A percentile compares a stretch with the other conserved stretches of the same genome.
These are phyloP conservation scores for Escallonia rubra DNA, from an alignment of 129 eudicot genomes.

Conservation along the genomic window DNA sequence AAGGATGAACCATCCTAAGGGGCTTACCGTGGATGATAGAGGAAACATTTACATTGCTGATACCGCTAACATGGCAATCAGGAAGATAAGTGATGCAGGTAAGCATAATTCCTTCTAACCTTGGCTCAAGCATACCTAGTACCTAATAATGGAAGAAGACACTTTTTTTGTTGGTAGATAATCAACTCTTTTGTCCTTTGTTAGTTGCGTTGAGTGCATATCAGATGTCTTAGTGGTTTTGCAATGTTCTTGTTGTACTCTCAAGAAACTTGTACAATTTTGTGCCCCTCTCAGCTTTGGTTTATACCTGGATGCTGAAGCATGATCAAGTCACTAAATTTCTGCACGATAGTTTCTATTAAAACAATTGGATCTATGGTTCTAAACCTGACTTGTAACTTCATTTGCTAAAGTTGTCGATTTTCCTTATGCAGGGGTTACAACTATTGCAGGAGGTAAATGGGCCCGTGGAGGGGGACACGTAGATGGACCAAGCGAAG, in stretches of 20 bases:
- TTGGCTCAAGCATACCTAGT: neutral
- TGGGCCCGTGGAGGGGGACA: conserved; percentile 78
- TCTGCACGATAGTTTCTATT: no score
- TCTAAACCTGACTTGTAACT: neutral
- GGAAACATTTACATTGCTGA: conserved; percentile 94
- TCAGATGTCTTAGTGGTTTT: neutral
- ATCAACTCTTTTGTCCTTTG: neutral
- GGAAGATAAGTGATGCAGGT: conserved; percentile 93
- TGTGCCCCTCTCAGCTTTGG: neutral
- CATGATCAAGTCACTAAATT: no score
- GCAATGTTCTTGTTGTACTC: neutral
- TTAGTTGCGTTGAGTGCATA: neutral
- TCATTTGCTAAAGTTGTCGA: neutral
- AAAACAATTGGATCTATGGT: no score
- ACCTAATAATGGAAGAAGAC: neutral
- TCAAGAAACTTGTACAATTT: neutral
- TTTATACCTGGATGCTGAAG: no score
- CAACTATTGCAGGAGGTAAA: conserved; percentile 95
- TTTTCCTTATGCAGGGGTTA: conserved; percentile 50
- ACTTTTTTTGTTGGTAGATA: neutral
- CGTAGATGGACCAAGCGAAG: conserved; percentile 96
- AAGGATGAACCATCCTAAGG: conserved; percentile 90
- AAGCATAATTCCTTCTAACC: neutral
- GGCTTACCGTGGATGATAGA: conserved; percentile 84
- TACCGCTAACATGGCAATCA: conserved; percentile 76